Conservation (phyloP, 306 rosid genomes). For the Prunus campanulata region DNA sequence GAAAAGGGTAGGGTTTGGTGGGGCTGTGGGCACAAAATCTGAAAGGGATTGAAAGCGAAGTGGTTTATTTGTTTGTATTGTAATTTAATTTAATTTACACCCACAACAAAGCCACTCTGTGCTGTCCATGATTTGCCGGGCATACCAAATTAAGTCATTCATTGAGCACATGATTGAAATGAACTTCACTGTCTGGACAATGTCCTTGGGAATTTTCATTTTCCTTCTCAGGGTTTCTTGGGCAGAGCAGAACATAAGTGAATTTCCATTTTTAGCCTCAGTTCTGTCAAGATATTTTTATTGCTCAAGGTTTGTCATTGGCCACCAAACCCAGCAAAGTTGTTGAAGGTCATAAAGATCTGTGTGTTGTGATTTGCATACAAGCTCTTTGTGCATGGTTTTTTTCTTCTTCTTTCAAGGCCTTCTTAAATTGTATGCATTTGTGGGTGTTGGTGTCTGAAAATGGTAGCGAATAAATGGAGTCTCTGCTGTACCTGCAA, state of each 20-base stretch:
- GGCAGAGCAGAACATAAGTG: not conserved
- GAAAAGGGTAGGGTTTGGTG: not conserved
- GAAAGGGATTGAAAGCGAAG: slow-evolving; percentile 21
- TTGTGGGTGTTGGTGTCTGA: not conserved
- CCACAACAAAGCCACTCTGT: no score
- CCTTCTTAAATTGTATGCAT: not conserved
- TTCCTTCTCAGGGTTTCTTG: not conserved
- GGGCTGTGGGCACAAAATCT: slow-evolving; percentile 12
- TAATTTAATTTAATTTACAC: no score
- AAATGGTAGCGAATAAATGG: not conserved
- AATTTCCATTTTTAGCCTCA: not conserved
- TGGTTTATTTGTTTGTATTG: not conserved
- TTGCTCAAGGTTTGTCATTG: no score
- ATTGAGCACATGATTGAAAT: not conserved
- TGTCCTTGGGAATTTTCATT: not conserved
- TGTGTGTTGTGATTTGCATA: no score
- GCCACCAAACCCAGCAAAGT: not conserved
- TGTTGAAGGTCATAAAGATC: not conserved
- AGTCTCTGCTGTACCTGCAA: not conserved
- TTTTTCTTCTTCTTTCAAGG: not conserved
- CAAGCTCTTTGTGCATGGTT: not conserved
- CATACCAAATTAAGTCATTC: not conserved
- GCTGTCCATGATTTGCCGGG: not conserved
- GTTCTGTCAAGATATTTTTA: not conserved
- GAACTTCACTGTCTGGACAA: not conserved